Evolutionary conservation across 2,329 filamentous ascomycete genomes (phyloP), one percentile per base, ranked within the genome.

Genomic region (Dactylellina leptospora): DNA sequence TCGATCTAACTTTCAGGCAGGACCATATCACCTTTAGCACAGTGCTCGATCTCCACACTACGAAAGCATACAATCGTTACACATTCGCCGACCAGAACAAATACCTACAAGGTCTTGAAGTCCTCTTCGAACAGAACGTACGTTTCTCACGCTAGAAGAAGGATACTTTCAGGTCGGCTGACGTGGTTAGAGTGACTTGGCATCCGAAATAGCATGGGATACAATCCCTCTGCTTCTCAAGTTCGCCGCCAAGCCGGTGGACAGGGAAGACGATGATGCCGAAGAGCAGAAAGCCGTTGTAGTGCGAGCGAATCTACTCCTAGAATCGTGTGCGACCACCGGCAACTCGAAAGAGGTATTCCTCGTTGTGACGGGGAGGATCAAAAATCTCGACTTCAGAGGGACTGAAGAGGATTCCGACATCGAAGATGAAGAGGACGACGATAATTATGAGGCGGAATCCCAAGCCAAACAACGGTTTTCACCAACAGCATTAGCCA

Each of bases 141-240:
- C 30, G 50, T 71, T 27, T 58, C 36, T 45, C 40, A 53, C 22
- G 13, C 33, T 23, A 10, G n/a, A 18, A n/a, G 25, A 20, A 27
- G 30, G 22, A 22, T 13, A 6, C 18, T 18, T 2, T 27, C 30
- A 54, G 9, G 20, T 36, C 27, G 33, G 45, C 58, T 71, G 55
- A 71, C 51, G 66, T 71, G 66, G 66, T 66, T 73, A 73, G 69
- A 66, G 61, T 60, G 69, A 73, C 55, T 66, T 73, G 55, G 69
- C 69, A 54, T 53, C 69, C 40, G 61, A 73, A 42, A 66, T 66
- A 60, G 69, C 69, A 23, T 73, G 69, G 69, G 69, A 73, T 44
- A 47, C 55, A 23, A 66, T 73, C 45, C 69, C 69, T 27, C 44
- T 73, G 16, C 60, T 73, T 25, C 58, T 73, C 47, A 64, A 64